Evolutionary conservation across 2,329 filamentous ascomycete species (phyloP).

Genomic region (Calonectria ilicicola): DNA sequence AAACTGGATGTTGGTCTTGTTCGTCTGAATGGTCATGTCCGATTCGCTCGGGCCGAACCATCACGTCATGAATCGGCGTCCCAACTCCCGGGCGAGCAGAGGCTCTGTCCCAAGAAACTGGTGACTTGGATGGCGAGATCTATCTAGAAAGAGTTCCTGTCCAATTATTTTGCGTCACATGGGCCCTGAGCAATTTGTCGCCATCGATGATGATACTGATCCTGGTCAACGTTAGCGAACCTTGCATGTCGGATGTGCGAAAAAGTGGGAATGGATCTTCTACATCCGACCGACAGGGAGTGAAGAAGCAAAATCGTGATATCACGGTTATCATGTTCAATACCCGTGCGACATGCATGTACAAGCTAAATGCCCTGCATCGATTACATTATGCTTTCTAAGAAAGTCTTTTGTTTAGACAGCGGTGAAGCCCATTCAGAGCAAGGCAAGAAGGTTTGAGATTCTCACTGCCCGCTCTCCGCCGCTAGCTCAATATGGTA

Average conservation of each 20-base stretch:
- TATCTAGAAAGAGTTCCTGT: background rate
- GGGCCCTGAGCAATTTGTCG: background rate
- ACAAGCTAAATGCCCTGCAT: background rate
- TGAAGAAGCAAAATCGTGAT: background rate
- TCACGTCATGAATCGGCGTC: conserved; percentile 9
- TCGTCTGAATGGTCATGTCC: background rate
- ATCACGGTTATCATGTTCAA: background rate
- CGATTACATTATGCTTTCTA: background rate
- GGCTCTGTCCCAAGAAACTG: background rate
- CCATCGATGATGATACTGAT: background rate
- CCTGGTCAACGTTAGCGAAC: background rate
- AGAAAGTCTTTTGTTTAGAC: background rate
- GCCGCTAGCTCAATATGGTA: no score
- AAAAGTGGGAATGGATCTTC: background rate
- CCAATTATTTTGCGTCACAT: background rate
- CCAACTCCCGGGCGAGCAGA: background rate
- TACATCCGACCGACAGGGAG: background rate
- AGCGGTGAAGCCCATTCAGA: background rate
- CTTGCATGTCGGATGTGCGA: background rate
- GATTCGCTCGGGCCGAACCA: background rate
- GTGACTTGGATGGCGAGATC: background rate
- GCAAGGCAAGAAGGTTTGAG: background rate
- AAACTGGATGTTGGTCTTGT: background rate
- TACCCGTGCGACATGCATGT: background rate
- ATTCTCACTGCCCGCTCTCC: no score